These are phyloP conservation scores for Hymenoscyphus repandus DNA, from an alignment of 2,329 filamentous ascomycete species.

Conservation along the genomic window DNA sequence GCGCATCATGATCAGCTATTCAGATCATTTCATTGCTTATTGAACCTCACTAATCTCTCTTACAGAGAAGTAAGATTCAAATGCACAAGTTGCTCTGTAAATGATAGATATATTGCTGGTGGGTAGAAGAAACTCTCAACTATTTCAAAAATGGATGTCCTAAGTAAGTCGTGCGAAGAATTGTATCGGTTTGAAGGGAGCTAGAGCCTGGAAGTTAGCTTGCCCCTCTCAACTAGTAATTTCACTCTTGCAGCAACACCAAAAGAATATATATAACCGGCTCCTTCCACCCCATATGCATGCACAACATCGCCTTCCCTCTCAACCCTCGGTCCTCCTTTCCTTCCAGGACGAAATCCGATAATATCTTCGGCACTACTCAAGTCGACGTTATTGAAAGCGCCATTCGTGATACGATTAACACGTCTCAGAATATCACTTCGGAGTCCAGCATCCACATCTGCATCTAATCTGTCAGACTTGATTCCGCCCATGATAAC, in stretches of 20 bases:
- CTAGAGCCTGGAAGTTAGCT: no score
- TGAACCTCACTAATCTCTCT: no score
- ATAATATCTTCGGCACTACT: constrained; percentile 18
- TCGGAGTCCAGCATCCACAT: constrained; percentile 20
- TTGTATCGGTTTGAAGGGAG: no score
- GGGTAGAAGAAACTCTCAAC: no score
- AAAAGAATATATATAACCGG: constrained; percentile 28
- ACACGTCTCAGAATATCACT: constrained; percentile 23
- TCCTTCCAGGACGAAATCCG: constrained; percentile 24
- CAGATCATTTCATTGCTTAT: no score
- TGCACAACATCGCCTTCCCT: constrained; percentile 21
- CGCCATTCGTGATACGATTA: constrained; percentile 21
- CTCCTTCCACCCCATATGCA: constrained; percentile 24
- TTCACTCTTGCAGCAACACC: constrained; percentile 21
- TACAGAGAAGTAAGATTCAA: no score
- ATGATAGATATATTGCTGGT: no score
- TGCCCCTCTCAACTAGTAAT: neutral
- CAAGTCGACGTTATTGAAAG: constrained; percentile 20
- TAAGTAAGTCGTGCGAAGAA: no score
- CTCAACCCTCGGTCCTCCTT: constrained; percentile 24
- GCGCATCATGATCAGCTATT: no score
- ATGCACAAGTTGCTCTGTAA: no score
- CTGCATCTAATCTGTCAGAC: constrained; percentile 21
- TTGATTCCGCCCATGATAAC: constrained; percentile 26
- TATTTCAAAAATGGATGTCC: no score